Evolutionary conservation across 371 early-diverging fungal genomes (phyloP), one percentile per base, ranked within the genome.

Genomic region (Mortierella sp.): DNA sequence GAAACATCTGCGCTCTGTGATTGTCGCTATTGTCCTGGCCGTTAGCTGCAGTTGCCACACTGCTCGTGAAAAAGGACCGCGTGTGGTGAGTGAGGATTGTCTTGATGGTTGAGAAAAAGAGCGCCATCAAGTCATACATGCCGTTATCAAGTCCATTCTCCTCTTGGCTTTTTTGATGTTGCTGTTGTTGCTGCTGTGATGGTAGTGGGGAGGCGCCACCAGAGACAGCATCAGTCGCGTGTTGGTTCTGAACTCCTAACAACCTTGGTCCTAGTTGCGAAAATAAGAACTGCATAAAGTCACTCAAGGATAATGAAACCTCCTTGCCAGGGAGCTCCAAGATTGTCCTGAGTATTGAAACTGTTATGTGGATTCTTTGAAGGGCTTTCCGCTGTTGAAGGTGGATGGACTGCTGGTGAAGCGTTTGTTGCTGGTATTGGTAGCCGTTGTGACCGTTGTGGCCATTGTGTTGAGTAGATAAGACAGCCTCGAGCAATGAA

Each of bases 211-310:
- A 54, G 24, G 37, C n/a, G 35, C n/a, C 62, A 6, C 24, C 26
- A 37, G 63, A 26, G 12, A 35, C 45, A 45, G 16, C 57, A 1
- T 40, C 62, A 3, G 22, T 16, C 4, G 47, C 16, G 37, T 62
- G 69, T 22, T 62, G 70, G 43, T 22, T 26, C 22, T 65, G 66
- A 24, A 37, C 58, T 3, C 66, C 69, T 39, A 75, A 18, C 9
- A 80, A 35, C 28, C 60, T 75, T 35, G 81, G 81, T n/a, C 76
- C 81, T 32, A 80, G 52, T 22, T 75, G 72, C 18, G 51, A 47
- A 22, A 80, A 72, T 45, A 80, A 66, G 57, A 72, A 80, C 52
- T 68, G 72, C 22, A 64, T 51, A 28, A 72, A 72, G n/a, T 75
- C 66, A 18, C 66, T 45, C 35, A 80, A 32, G 3, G 66, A 40